Evolutionary conservation across 179 eudicot genomes (phyloP).

Genomic region (Kewa caespitosa): DNA sequence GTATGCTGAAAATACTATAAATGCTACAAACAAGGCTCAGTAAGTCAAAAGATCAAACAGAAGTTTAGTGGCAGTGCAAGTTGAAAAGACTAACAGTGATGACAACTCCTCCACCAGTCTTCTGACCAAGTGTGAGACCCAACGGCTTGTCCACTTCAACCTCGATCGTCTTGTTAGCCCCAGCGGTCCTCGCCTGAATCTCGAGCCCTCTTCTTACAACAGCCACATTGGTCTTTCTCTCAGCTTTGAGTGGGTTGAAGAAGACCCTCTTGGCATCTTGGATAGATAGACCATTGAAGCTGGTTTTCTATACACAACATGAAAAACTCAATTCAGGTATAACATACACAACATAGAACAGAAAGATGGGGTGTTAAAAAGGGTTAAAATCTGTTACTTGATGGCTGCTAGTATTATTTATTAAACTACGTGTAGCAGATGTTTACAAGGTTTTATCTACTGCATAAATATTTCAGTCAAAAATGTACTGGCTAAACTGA

Average conservation of each 20-base stretch:
- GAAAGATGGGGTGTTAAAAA: too few relatives aligned
- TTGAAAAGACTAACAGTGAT: conserved; percentile 60
- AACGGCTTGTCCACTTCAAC: conserved; percentile 85
- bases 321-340: not conserved
- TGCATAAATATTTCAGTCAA: too few relatives aligned
- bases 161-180: conserved; percentile 77
- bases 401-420: too few relatives aligned
- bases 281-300: conserved; percentile 60
- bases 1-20: too few relatives aligned
- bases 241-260: conserved; percentile 37
- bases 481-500: not conserved
- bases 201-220: conserved; percentile 41
- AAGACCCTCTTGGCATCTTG: conserved; percentile 49
- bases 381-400: too few relatives aligned
- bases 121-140: conserved; percentile 88
- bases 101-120: conserved; percentile 87
- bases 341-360: not conserved
- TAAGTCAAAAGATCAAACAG: not conserved
- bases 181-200: conserved; percentile 64
- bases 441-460: too few relatives aligned
- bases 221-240: conserved; percentile 7
- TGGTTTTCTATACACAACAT: conserved; percentile 44
- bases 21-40: too few relatives aligned
- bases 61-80: not conserved
- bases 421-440: too few relatives aligned